These are phyloP conservation scores for Mortierella sp. DNA, from an alignment of 371 early-diverging fungal species.

Conservation along the genomic window DNA sequence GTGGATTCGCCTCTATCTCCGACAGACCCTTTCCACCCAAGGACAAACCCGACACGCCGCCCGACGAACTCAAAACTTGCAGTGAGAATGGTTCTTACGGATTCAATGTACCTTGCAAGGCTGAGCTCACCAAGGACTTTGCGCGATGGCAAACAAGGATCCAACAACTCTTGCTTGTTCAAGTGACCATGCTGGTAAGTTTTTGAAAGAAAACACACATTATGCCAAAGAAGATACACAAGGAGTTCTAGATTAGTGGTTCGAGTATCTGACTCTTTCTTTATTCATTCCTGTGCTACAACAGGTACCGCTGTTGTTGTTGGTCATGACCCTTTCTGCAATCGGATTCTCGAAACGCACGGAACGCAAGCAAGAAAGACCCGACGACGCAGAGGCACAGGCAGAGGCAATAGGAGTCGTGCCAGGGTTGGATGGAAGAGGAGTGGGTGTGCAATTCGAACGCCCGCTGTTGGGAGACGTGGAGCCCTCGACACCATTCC, in stretches of 20 bases:
- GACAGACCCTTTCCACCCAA: constrained; percentile 28
- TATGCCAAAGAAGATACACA: neutral
- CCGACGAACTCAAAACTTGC: constrained; percentile 9
- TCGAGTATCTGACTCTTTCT: constrained; percentile 2
- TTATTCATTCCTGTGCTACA: constrained; percentile 5
- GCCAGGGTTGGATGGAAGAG: constrained; percentile 22
- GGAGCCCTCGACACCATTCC: constrained; percentile 12
- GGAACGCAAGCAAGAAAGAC: constrained; percentile 23
- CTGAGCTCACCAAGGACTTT: constrained; percentile 37
- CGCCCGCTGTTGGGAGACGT: constrained; percentile 30
- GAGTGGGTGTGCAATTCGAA: constrained; percentile 19
- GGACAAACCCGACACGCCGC: neutral
- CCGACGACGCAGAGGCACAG: constrained; percentile 28
- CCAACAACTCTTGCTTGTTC: constrained; percentile 27
- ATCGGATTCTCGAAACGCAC: constrained; percentile 31
- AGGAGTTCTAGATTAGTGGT: constrained; percentile 13
- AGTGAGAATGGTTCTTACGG: constrained; percentile 16
- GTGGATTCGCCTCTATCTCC: constrained; percentile 23
- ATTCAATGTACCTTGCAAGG: constrained; percentile 38
- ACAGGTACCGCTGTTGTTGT: constrained; percentile 29
- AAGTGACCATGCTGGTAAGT: constrained; percentile 32
- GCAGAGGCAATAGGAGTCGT: constrained; percentile 20
- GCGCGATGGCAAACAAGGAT: constrained; percentile 42
- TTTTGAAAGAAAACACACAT: constrained; percentile 12
- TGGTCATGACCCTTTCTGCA: constrained; percentile 27